Base-by-base conservation (phyloP, 1,284 basidiomycete genomes). In the Trametes versicolor region DNA sequence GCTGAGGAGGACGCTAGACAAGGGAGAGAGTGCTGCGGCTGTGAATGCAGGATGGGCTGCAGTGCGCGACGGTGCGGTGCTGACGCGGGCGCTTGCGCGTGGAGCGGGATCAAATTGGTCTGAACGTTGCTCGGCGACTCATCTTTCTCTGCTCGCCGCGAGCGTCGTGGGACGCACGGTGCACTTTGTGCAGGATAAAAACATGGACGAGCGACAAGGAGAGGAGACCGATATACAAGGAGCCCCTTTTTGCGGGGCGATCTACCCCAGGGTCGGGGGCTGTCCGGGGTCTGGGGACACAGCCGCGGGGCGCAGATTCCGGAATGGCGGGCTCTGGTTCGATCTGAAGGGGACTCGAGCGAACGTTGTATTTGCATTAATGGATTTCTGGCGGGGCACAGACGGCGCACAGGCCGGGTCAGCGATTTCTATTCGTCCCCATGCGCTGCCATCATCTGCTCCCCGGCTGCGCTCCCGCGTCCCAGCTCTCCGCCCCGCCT, bases 371-470 rank as follows among this genome's bases (percentile, higher is more conserved):
- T 56, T 48, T 21, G 27, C 2, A n/a, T 39, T 29, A n/a, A n/a
- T n/a, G n/a, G n/a, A n/a, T n/a, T n/a, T n/a, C n/a, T n/a, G n/a
- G n/a, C n/a, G n/a, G n/a, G n/a, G n/a, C n/a, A n/a, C n/a, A n/a
- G n/a, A n/a, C n/a, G n/a, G n/a, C n/a, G n/a, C n/a, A n/a, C n/a
- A n/a, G n/a, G n/a, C 54, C 53, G 64, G 61, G 49, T 57, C 50
- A 67, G 56, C 62, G 63, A 67, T 64, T 54, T 52, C 27, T 15
- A 64, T 53, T 60, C 48, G 29, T n/a, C 25, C 34, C 54, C 64
- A 60, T 64, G 63, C 65, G 67, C 63, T 61, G 54, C 60, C 55
- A 62, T 67, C 66, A 64, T 62, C 62, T 58, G 50, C 37, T 48
- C 52, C 10, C 45, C 54, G 47, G 21, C 21, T 25, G 47, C 47